Evolutionary conservation across 805 yeast species (phyloP), one percentile per base, ranked within the genome.

Genomic region (Candida manassasensis): DNA sequence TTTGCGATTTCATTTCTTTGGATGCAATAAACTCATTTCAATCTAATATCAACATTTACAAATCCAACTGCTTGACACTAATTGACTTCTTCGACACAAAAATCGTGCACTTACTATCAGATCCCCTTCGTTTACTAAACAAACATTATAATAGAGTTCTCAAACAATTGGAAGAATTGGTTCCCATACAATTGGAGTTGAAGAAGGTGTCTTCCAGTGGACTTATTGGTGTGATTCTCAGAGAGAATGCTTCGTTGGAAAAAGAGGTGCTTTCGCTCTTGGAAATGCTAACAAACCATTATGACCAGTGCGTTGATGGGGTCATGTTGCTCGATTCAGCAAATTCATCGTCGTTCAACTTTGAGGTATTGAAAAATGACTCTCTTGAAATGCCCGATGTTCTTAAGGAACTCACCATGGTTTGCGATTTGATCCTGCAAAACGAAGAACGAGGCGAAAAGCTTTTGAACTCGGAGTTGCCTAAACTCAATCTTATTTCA

Each of bases 251-350:
- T 11, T 61, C 66, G 2, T 50, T 77, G 32, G 95, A 86, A 36
- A 68, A 71, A 39, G 93, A 83, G 35, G 68, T 86, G 57, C 94
- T 85, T 1, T 69, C 73, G 2, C 63, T 82, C 12, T 61, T 89
- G 21, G 79, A 77, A 37, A 76, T 88, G 48, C 62, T 88, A 31
- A 81, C 95, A 8, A 76, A 75, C 36, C 96, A 88, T 59, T 86
- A 79, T 48, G 96, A 88, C 55, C 87, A 84, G 51, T 84, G 95
- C 45, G 47, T 61, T 9, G 60, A 73, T 41, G 83, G 76, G 7
- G 49, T 62, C 3, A 57, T 59, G 4, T 41, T 63, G 5, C 48
- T 53, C 15, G 51, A 60, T n/a, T 49, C 55, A 0, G 36, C 18
- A 26, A 38, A 41, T 6, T 30, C 21, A 13, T 21, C 41, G 4